Evolutionary conservation across 2,329 filamentous ascomycete species (phyloP), one percentile per base, ranked within the genome.

Genomic region (Colletotrichum sojae): DNA sequence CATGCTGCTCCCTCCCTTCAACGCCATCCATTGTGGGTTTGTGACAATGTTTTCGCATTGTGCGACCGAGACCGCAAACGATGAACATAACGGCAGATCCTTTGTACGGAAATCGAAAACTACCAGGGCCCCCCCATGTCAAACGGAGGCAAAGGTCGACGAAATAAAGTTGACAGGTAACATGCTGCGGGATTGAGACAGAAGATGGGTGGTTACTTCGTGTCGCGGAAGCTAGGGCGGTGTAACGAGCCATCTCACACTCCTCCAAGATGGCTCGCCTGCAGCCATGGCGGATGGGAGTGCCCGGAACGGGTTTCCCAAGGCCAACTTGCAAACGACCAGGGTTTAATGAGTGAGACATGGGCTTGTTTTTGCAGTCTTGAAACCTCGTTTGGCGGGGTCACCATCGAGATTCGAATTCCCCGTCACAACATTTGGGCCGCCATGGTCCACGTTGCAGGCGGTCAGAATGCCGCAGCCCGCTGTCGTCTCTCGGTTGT

Each of bases 221-320:
- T 22, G 36, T 22, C 51, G 55, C 66, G 62, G 62, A 53, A 66
- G 52, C 66, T 65, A 69, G 62, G 66, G 62, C 66, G 62, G 66
- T 69, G 51, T 65, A 56, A 69, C 55, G 31, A 56, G 55, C 49
- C 49, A 27, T 45, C 51, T 45, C 51, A 15, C 31, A 58, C 51
- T 27, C 51, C 49, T 55, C 39, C 31, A 22, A 40, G 18, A 16
- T 53, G 57, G 31, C 48, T 43, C 31, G 31, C 48, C 54, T 22
- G 40, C 48, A 51, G 56, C 56, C n/a, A 60, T 27, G 15, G 18
- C 6, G 9, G 22, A 31, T 45, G 13, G 31, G 36, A 27, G 18
- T 46, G n/a, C 49, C 39, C 45, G 25, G 15, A 31, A 49, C 12
- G 12, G 20, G 20, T 16, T 45, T 60, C 43, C 36, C 36, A 55